A percentile compares a stretch with the other conserved stretches of the same genome.
phyloP scores from a whole-genome alignment of 345 rosid genomes.

The Sisymbrium irio region DNA sequence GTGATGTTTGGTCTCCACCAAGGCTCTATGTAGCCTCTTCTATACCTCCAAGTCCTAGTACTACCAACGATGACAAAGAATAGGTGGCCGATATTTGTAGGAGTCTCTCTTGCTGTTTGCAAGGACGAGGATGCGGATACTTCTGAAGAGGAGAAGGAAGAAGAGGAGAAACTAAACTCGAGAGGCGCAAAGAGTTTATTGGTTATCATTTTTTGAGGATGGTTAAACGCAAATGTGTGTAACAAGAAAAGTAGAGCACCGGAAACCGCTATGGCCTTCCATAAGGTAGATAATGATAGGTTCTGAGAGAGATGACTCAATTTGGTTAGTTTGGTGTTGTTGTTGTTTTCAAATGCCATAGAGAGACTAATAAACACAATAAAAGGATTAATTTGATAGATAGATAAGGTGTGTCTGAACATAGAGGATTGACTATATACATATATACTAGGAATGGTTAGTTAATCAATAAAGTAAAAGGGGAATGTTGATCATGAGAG shows the following conservation, averaged over 20 bases:
- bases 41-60: slow-evolving; percentile 43
- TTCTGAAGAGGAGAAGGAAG: slow-evolving; percentile 10
- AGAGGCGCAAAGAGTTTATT: slow-evolving; percentile 31
- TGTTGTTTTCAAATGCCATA: slow-evolving; percentile 31
- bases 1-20: slow-evolving; percentile 71
- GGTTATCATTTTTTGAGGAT: slow-evolving; percentile 18
- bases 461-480: background rate
- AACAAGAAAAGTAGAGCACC: slow-evolving; percentile 31
- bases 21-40: slow-evolving; percentile 48
- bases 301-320: slow-evolving; percentile 20
- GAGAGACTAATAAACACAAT: slow-evolving; percentile 1
- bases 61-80: slow-evolving; percentile 48
- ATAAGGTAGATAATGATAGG: slow-evolving; percentile 28
- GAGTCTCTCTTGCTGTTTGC: slow-evolving; percentile 1
- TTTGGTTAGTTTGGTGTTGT: slow-evolving; percentile 22
- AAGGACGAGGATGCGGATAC: background rate
- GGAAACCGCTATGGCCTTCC: slow-evolving; percentile 28
- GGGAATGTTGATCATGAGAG: slow-evolving; percentile 32
- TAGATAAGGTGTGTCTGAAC: background rate
- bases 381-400: background rate
- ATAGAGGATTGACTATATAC: background rate
- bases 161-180: slow-evolving; percentile 24
- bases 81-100: slow-evolving; percentile 50
- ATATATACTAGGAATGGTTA: background rate
- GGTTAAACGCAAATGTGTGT: slow-evolving; percentile 24